Base-by-base conservation (phyloP, 1,139 yeast genomes). In the Kodamaea fungicola region DNA sequence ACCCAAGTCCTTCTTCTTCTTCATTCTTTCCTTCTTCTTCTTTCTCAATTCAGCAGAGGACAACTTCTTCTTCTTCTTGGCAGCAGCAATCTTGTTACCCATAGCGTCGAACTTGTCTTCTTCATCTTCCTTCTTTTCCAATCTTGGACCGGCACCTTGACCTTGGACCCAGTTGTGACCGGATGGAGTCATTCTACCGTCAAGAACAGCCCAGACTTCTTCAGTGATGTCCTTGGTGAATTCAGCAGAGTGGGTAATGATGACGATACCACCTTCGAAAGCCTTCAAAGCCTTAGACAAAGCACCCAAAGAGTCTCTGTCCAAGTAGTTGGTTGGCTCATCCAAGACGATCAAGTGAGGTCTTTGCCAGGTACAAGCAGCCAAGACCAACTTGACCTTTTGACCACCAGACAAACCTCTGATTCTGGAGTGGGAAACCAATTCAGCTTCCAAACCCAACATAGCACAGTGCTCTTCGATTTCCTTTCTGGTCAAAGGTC, bases 21-120 rank as follows among this genome's bases (percentile, higher is more conserved):
- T 88, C 97, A 92, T 90, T 83, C 98, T 89, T 79, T 92, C 98
- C 96, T 92, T 92, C 97, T 92, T 92, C 96, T 92, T 92, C 96
- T 92, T 92, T 83, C 98, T 87, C 71, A 92, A 80, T 76, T 92
- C 98, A 55, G 98, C 97, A 65, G 97, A 90, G 55, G 97, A 85
- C 68, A 92, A 81, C 86, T 90, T 92, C 74, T 80, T 80, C 84
- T 86, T 90, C 94, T 92, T 92, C 87, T 89, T 88, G 69, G 78
- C 88, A 67, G 85, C 76, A 60, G 88, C 90, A 74, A 92, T 82
- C 94, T 92, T 92, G 96, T 92, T 92, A 80, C 98, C 98, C 94
- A 92, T 87, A 62, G 97, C 98, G 76, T 92, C 98, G 77, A 92
- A 90, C 76, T 89, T 88, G 71, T 89, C 97, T 70, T 85, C 98